A percentile compares a stretch with the other conserved stretches of the same genome.
phyloP scores from a whole-genome alignment of 495 filamentous ascomycete species.

The Hyaloscypha variabilis region DNA sequence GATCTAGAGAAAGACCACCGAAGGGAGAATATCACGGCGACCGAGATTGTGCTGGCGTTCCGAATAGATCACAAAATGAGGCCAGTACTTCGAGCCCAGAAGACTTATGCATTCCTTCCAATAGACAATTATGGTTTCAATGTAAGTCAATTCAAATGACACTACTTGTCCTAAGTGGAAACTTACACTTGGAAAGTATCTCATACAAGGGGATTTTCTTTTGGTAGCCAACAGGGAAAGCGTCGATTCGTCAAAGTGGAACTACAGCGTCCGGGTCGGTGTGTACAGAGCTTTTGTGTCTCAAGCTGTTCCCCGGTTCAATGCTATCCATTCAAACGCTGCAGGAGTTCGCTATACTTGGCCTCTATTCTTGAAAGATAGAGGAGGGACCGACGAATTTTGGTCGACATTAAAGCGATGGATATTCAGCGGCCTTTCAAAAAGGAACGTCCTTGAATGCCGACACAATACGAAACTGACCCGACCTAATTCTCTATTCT shows the following conservation, averaged over 20 bases:
- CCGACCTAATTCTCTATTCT: conserved; percentile 13
- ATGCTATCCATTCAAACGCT: neutral
- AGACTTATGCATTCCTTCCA: conserved; percentile 18
- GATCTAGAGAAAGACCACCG: conserved; percentile 11
- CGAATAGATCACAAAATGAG: conserved; percentile 13
- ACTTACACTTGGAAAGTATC: conserved; percentile 18
- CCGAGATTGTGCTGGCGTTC: conserved; percentile 18
- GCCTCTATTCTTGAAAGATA: conserved; percentile 15
- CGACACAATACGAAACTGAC: neutral
- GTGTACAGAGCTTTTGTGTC: conserved; percentile 12
- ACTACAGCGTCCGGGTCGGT: conserved; percentile 8
- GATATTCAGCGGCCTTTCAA: conserved; percentile 9
- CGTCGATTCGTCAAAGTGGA: conserved; percentile 13
- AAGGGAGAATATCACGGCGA: conserved; percentile 12
- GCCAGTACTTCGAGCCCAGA: conserved; percentile 5
- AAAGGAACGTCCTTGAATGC: conserved; percentile 10
- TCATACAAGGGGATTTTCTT: conserved; percentile 26
- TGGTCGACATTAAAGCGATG: conserved; percentile 12
- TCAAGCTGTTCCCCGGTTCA: conserved; percentile 15
- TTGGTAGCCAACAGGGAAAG: conserved; percentile 22
- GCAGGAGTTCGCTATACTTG: conserved; percentile 14
- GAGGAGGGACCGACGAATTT: conserved; percentile 9
- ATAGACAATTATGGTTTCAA: conserved; percentile 22
- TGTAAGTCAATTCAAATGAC: conserved; percentile 13
- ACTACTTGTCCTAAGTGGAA: conserved; percentile 6